Base-by-base conservation (phyloP, 2,329 filamentous ascomycete species). In the Samsoniella hepiali region DNA sequence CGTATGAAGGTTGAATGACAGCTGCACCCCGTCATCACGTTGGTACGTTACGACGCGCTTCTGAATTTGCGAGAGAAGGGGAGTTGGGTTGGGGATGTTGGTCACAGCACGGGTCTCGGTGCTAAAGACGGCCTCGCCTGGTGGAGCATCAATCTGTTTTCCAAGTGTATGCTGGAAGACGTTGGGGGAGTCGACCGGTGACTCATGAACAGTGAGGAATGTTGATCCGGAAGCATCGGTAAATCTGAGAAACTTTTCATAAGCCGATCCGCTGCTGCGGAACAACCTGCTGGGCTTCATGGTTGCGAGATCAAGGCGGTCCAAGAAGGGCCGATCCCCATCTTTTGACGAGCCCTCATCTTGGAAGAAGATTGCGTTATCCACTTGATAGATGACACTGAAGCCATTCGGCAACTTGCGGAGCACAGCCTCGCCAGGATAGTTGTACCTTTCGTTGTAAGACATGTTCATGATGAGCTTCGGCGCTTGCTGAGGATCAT, bases 61-160 rank as follows among this genome's bases (percentile, higher is more conserved):
- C 73, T 82, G 3, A 84, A 82, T 66, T 73, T 79, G 0, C 78
- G 81, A 22, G 82, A 83, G 4, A 82, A 85, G 67, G 76, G 77
- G 77, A 77, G 81, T 82, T 72, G 44, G 72, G 27, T 7, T 15
- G 15, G 40, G 50, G 1, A 55, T 62, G n/a, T 56, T 29, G 2
- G 59, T 62, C 11, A 62, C 51, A 31, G 59, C 50, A 7, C 50
- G 32, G 9, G 42, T 6, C 15, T 27, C 15, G 29, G 59, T 47
- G 40, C 5, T 49, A 34, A 54, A 62, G 7, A 49, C 51, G n/a
- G 59, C 59, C 40, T 56, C 59, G 31, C 59, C 51, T 11, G 29
- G 42, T 11, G 59, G 15, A 32, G 59, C 59, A 3, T 62, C 42
- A 29, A 55, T 36, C 10, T 56, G 31, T 1, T 49, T n/a, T 32